Evolutionary conservation across 1,284 basidiomycete genomes (phyloP), one percentile per base, ranked within the genome.

Genomic region (Wallemia mellicola): DNA sequence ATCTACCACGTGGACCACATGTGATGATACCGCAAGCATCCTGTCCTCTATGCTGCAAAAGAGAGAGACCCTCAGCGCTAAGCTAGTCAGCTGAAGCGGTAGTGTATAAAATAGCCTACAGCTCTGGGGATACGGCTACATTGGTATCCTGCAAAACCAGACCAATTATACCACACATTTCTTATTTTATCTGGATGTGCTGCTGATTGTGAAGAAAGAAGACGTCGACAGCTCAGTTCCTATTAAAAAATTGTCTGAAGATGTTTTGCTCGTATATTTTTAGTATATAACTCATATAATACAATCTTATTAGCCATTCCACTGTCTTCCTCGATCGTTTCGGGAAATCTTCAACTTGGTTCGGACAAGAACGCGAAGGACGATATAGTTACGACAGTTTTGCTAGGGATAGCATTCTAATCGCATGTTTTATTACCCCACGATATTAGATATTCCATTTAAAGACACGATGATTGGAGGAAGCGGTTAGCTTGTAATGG

Each of bases 11-110:
- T 19, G 80, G 78, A 2, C 91, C 94, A 69, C 94, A 94, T 57
- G 94, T 98, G 61, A 99, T 84, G 67, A 98, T 84, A 60, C 94
- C 94, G 63, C 91, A 95, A 0, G 94, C 94, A 76, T 99, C 92
- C 70, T 99, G 92, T 28, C 92, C 92, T 68, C 89, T 77, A 69
- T 95, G 89, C 69, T 95, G 89, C 17, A 95, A 74, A 57, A 95
- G 74, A 30, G 86, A 84, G 24, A 95, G 76, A 54, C 86, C 87
- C 70, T 95, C 89, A 64, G 80, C 71, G 62, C 70, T 71, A 62
- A 22, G 25, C 19, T n/a, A 7, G 38, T 48, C 38, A 48, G 38
- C 38, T 48, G 38, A 48, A n/a, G 14, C 9, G 38, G n/a, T 3
- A 48, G 5, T 17, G 19, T 3, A 11, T 11, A 11, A 48, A 48